These are phyloP conservation scores for Mimosa pudica DNA, from an alignment of 306 rosid species.

Conservation along the genomic window DNA sequence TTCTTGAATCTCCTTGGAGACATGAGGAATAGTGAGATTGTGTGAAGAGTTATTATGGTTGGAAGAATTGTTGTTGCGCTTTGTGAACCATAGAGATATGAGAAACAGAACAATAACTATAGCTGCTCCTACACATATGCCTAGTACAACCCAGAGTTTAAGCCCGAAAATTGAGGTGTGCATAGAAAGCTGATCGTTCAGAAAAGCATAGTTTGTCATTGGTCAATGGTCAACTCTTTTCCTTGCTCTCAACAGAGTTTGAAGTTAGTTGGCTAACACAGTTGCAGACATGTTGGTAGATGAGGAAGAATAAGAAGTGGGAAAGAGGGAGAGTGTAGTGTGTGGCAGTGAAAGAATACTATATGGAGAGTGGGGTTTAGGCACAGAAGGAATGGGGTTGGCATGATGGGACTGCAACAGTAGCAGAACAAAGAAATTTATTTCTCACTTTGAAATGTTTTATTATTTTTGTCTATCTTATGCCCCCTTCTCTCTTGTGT, in stretches of 20 bases:
- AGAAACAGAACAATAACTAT: constrained; percentile 11
- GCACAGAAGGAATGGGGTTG: constrained; percentile 16
- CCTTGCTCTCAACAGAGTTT: background rate
- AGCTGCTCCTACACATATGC: constrained; percentile 24
- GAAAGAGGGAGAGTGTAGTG: background rate
- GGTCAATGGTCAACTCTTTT: background rate
- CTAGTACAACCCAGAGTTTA: constrained; percentile 11
- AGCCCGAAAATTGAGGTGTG: constrained; percentile 20
- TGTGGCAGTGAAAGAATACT: background rate
- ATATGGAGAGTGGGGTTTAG: background rate
- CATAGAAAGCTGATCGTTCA: constrained; percentile 18
- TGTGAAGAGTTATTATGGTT: constrained; percentile 1
- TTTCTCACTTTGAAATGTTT: background rate
- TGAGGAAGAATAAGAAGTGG: background rate
- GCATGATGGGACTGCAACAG: background rate
- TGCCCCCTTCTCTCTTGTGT: background rate
- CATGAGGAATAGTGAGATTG: constrained; percentile 1
- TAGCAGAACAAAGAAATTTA: background rate
- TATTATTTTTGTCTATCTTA: background rate
- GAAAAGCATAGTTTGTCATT: constrained; percentile 14
- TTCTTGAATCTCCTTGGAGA: constrained; percentile 73
- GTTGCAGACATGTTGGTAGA: constrained; percentile 3
- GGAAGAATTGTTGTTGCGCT: constrained; percentile 6
- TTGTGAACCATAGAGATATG: constrained; percentile 22
- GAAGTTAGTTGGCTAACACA: background rate